Conservation (phyloP, 1,139 yeast genomes). For the Yamadazyma atmosphaerica region DNA sequence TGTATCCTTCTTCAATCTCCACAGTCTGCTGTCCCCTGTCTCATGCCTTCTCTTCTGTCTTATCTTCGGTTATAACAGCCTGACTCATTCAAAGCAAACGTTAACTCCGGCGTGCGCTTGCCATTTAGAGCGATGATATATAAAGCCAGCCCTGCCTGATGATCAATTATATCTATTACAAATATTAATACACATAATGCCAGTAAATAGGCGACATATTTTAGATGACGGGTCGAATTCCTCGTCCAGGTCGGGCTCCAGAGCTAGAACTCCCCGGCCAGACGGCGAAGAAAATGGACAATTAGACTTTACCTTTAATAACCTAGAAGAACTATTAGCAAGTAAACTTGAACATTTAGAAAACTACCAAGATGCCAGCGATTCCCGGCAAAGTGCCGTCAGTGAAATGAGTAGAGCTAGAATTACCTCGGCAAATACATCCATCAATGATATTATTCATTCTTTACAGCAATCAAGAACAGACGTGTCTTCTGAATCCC, state of each 20-base stretch:
- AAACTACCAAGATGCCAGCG: constrained; percentile 19
- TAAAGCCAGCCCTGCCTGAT: background rate
- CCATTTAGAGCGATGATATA: no score
- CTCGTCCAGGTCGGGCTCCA: constrained; percentile 38
- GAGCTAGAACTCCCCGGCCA: constrained; percentile 44
- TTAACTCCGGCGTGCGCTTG: no score
- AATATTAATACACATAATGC: constrained; percentile 9
- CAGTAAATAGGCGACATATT: constrained; percentile 11
- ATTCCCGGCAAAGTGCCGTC: constrained; percentile 34
- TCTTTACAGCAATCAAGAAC: constrained; percentile 43
- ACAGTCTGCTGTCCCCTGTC: no score
- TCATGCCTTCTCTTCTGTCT: no score
- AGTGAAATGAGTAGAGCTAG: constrained; percentile 33
- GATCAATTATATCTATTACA: constrained; percentile 2
- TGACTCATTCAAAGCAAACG: no score
- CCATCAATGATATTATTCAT: constrained; percentile 40
- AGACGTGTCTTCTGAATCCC: constrained; percentile 48
- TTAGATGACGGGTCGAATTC: constrained; percentile 24
- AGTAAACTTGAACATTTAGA: constrained; percentile 38
- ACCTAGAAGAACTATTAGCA: constrained; percentile 42
- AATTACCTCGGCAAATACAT: constrained; percentile 38
- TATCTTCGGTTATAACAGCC: no score
- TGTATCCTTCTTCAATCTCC: no score
- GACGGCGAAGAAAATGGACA: constrained; percentile 47
- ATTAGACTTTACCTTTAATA: constrained; percentile 40